Evolutionary conservation across 768 basidiomycete species (phyloP).

Genomic region (Suillus tomentosus): DNA sequence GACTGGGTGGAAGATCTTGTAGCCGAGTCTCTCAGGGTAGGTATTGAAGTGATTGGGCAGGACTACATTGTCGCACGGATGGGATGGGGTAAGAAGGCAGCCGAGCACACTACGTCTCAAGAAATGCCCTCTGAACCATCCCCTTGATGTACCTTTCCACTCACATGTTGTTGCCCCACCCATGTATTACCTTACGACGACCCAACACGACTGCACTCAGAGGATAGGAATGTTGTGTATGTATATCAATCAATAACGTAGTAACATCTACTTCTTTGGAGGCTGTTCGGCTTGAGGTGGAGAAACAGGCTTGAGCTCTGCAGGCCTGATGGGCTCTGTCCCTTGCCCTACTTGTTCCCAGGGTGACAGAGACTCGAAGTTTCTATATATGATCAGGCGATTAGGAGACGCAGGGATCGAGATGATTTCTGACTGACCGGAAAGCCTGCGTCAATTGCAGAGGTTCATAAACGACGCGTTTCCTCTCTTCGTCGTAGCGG

Average conservation of each 20-base stretch:
- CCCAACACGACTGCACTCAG: neutral
- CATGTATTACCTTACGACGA: neutral
- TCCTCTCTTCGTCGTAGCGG: conserved; percentile 96
- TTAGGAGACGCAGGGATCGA: conserved; percentile 7
- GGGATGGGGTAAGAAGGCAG: conserved; percentile 64
- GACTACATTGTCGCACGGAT: conserved; percentile 86
- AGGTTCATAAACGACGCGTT: conserved; percentile 97
- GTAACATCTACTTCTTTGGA: conserved; percentile 67
- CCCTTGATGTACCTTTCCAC: conserved; percentile 5
- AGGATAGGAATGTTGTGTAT: conserved; percentile 8
- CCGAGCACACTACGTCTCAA: neutral
- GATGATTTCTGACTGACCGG: conserved; percentile 55
- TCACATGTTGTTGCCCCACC: neutral
- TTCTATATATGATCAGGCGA: conserved; percentile 46
- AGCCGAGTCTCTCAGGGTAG: conserved; percentile 82
- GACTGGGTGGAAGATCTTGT: conserved; percentile 97
- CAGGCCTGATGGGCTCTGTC: conserved; percentile 55
- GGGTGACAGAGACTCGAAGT: conserved; percentile 90
- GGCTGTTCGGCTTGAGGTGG: conserved; percentile 74
- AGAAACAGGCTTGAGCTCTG: conserved; percentile 74
- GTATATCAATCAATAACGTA: conserved; percentile 4
- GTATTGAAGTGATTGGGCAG: conserved; percentile 89
- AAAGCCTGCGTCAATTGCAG: conserved; percentile 97
- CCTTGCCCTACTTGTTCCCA: conserved; percentile 94
- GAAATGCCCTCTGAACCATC: conserved; percentile 11